These are phyloP conservation scores for Cotoneaster glaucophyllus DNA, from an alignment of 306 rosid species.

Conservation along the genomic window DNA sequence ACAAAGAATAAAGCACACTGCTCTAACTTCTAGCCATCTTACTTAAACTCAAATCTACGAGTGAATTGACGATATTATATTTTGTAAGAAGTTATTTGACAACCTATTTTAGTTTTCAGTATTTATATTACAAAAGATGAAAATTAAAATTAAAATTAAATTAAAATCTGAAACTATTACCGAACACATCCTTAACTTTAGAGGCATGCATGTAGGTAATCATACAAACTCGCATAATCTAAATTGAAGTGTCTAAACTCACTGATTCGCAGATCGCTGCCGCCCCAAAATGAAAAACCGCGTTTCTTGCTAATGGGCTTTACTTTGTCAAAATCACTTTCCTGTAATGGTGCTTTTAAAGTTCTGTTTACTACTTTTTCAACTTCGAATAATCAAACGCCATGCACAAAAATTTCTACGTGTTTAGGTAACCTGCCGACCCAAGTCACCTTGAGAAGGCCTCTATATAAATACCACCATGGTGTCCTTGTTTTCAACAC, in stretches of 20 bases:
- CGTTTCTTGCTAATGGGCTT: not conserved
- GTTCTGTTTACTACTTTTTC: not conserved
- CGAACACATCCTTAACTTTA: too few relatives aligned
- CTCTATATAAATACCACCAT: constrained; percentile 30
- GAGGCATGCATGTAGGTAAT: not conserved
- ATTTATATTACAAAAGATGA: not conserved
- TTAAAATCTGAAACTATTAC: too few relatives aligned
- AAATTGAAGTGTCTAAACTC: not conserved
- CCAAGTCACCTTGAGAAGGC: constrained; percentile 22
- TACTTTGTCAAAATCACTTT: not conserved
- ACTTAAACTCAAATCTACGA: not conserved
- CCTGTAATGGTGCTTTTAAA: not conserved
- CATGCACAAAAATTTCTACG: constrained; percentile 35
- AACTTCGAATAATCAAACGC: not conserved
- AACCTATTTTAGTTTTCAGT: too few relatives aligned
- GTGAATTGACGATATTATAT: too few relatives aligned
- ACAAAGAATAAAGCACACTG: too few relatives aligned
- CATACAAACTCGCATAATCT: not conserved
- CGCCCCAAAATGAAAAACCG: not conserved
- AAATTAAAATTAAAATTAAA: too few relatives aligned
- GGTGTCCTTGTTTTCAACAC: not conserved
- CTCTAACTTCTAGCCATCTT: too few relatives aligned
- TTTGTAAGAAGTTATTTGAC: too few relatives aligned
- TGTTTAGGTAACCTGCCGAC: constrained; percentile 55
- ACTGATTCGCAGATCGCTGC: not conserved